Conservation (phyloP, 1,284 basidiomycete species). For the Ustilago lituana region DNA sequence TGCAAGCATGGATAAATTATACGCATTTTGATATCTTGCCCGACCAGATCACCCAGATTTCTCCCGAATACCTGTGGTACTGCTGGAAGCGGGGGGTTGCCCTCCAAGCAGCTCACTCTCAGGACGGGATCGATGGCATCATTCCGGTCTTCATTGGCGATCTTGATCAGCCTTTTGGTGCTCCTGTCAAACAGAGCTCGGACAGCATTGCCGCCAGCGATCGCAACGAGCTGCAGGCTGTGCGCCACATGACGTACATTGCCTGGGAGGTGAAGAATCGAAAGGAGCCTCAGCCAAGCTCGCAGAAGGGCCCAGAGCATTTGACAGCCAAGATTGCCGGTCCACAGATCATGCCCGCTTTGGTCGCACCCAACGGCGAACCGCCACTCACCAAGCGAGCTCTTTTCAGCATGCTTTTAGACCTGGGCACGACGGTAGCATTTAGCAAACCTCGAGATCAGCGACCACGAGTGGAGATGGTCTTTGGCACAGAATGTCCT, state of each 20-base stretch:
- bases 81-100: constrained; percentile 37
- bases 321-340: not conserved
- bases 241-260: constrained; percentile 17
- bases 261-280: constrained; percentile 21
- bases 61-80: constrained; percentile 25
- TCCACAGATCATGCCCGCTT: not conserved
- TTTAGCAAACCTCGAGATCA: not conserved
- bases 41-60: not conserved
- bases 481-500: constrained; percentile 4
- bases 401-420: constrained; percentile 7
- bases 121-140: constrained; percentile 30
- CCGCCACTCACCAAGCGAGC: constrained; percentile 5
- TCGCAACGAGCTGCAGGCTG: not conserved
- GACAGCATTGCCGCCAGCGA: too few relatives aligned
- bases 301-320: not conserved
- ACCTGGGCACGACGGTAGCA: constrained; percentile 6
- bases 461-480: not conserved
- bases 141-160: constrained; percentile 25
- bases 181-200: not conserved
- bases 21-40: constrained; percentile 30
- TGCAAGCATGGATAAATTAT: constrained; percentile 11
- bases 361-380: not conserved
- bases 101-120: constrained; percentile 6
- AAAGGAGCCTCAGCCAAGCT: not conserved
- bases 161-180: constrained; percentile 3